Conservation (phyloP, 2,329 filamentous ascomycete species). For the Sporothrix mexicana region DNA sequence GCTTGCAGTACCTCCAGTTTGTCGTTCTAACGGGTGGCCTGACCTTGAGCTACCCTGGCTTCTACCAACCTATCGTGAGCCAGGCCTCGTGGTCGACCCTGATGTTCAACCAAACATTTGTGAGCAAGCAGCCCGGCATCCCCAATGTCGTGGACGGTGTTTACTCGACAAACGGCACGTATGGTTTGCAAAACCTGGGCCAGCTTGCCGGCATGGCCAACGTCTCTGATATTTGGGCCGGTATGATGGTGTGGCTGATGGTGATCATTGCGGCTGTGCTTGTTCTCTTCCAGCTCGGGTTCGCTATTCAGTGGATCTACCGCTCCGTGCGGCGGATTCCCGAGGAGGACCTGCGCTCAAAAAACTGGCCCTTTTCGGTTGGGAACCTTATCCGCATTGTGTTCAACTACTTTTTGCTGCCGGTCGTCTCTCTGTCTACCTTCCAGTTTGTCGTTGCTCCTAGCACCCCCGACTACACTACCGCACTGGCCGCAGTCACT, state of each 20-base stretch:
- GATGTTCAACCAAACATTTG: conserved; percentile 92
- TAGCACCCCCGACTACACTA: conserved; percentile 70
- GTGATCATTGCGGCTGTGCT: conserved; percentile 73
- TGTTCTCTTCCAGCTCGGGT: conserved; percentile 75
- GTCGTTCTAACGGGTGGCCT: conserved; percentile 85
- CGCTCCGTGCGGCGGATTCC: conserved; percentile 72
- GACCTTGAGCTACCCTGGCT: conserved; percentile 88
- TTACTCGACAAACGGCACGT: conserved; percentile 78
- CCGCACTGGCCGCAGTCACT: conserved; percentile 76
- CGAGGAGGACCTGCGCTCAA: conserved; percentile 86
- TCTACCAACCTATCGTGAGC: conserved; percentile 89
- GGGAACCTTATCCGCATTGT: conserved; percentile 83
- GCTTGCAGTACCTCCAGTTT: conserved; percentile 96
- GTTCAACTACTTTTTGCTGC: conserved; percentile 91
- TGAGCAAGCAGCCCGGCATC: conserved; percentile 69
- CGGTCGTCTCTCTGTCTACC: conserved; percentile 82
- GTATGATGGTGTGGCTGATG: conserved; percentile 89
- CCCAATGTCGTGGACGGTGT: conserved; percentile 79
- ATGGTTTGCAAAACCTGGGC: conserved; percentile 78
- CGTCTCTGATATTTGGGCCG: conserved; percentile 85
- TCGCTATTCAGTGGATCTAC: conserved; percentile 76
- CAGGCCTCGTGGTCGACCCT: conserved; percentile 86
- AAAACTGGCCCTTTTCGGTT: conserved; percentile 86
- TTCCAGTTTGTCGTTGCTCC: conserved; percentile 85
- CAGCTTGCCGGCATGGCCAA: conserved; percentile 82